Percentiles rank a stretch among this genome's conserved stretches.
phyloP scores from a whole-genome alignment of 2,329 filamentous ascomycete species.

The Xylaria sp. region DNA sequence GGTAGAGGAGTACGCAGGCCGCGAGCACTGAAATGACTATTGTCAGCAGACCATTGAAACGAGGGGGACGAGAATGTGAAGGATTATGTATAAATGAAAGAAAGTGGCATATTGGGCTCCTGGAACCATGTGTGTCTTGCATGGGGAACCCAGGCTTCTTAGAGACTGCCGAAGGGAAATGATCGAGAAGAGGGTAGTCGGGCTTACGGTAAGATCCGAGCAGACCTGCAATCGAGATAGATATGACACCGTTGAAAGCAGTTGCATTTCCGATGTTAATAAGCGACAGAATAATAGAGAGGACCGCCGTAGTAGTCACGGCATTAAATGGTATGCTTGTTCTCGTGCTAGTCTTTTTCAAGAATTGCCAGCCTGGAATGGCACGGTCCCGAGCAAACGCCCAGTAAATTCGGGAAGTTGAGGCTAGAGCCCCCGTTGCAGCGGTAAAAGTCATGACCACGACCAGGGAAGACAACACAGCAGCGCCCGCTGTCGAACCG shows the following conservation, averaged over 20 bases:
- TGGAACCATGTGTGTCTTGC: too few species aligned
- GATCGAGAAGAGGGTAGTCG: too few species aligned
- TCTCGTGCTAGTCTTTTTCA: conserved; percentile 36
- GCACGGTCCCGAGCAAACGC: conserved; percentile 55
- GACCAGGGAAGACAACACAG: conserved; percentile 61
- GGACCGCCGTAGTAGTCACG: conserved; percentile 23
- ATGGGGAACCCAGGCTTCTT: too few species aligned
- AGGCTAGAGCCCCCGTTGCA: conserved; percentile 58
- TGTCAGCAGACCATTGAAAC: too few species aligned
- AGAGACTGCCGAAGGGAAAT: too few species aligned
- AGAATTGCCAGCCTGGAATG: conserved; percentile 36
- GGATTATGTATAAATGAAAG: too few species aligned
- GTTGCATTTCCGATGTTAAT: conserved; percentile 39
- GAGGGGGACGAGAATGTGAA: too few species aligned
- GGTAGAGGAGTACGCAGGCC: not conserved
- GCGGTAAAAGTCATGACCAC: conserved; percentile 60
- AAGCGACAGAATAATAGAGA: conserved; percentile 37
- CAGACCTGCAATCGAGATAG: conserved; percentile 38
- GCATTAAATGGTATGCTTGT: conserved; percentile 39
- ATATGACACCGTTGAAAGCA: conserved; percentile 42
- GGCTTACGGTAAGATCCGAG: conserved; percentile 29
- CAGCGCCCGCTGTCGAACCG: conserved; percentile 58
- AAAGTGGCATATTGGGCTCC: too few species aligned
- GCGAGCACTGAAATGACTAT: conserved; percentile 13
- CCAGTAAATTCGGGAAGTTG: conserved; percentile 67